phyloP scores from a whole-genome alignment of 1,284 basidiomycete genomes.

The Puccinia novopanici region DNA sequence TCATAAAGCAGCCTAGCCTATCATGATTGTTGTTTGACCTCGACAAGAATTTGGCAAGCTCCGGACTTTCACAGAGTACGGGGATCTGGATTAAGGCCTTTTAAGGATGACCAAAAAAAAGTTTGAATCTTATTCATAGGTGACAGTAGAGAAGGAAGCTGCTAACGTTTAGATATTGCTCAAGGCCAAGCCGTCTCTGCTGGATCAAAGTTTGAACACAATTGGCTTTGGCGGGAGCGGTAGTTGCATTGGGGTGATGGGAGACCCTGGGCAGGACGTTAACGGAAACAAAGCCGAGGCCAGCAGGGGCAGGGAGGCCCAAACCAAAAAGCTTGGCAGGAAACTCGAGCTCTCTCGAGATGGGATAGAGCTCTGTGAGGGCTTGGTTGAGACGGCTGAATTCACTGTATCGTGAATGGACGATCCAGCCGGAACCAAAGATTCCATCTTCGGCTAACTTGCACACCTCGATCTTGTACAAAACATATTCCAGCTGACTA shows the following conservation, averaged over 20 bases:
- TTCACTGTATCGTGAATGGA: constrained; percentile 88
- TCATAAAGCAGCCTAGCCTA: constrained; percentile 58
- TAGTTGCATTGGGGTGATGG: background rate
- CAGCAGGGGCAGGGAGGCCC: constrained; percentile 57
- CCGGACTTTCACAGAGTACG: constrained; percentile 76
- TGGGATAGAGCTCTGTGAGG: constrained; percentile 71
- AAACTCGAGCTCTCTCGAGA: constrained; percentile 75
- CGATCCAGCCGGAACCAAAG: constrained; percentile 81
- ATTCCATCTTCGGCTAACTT: constrained; percentile 75
- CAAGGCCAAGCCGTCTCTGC: constrained; percentile 72
- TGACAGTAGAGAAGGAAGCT: constrained; percentile 41
- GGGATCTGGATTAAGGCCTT: constrained; percentile 74
- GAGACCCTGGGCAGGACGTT: constrained; percentile 8
- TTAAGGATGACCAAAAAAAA: background rate
- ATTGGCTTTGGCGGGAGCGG: constrained; percentile 55
- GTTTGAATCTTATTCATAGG: constrained; percentile 43
- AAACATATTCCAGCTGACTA: constrained; percentile 69
- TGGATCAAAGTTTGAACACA: constrained; percentile 76
- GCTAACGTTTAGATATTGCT: constrained; percentile 84
- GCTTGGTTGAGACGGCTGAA: constrained; percentile 85
- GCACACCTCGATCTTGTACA: constrained; percentile 88
- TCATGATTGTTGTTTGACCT: constrained; percentile 62
- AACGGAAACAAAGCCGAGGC: too few relatives aligned
- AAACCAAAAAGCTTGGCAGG: constrained; percentile 87
- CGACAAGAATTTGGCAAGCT: constrained; percentile 79